These are phyloP conservation scores for Brassica cretica DNA, from an alignment of 345 rosid species.

Conservation along the genomic window DNA sequence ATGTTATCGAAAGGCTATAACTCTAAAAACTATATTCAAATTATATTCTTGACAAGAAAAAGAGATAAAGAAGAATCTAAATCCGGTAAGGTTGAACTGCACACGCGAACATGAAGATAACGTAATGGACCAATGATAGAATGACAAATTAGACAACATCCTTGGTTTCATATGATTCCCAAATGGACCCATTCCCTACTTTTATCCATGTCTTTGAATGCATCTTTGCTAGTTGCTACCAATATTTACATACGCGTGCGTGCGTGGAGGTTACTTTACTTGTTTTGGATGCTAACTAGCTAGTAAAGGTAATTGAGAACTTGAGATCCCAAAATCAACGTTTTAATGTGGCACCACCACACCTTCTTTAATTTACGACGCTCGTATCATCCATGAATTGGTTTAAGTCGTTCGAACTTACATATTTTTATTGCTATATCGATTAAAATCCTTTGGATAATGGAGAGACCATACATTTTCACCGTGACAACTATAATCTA, in stretches of 20 bases:
- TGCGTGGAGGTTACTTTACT: constrained; percentile 37
- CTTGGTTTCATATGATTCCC: constrained; percentile 30
- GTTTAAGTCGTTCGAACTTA: not conserved
- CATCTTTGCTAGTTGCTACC: constrained; percentile 16
- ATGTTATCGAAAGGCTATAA: not conserved
- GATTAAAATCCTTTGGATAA: not conserved
- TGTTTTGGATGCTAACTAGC: constrained; percentile 27
- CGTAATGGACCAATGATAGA: constrained; percentile 33
- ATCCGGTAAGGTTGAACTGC: constrained; percentile 22
- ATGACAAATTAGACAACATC: constrained; percentile 25
- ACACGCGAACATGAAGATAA: constrained; percentile 39
- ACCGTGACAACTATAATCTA: not conserved
- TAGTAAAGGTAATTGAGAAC: not conserved
- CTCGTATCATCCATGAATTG: not conserved
- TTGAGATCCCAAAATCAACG: constrained; percentile 5
- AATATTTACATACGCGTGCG: constrained; percentile 33
- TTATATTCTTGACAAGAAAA: not conserved
- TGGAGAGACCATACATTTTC: not conserved
- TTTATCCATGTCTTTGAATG: constrained; percentile 21
- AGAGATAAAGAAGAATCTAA: not conserved
- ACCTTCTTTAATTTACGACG: not conserved
- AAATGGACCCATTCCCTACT: constrained; percentile 29
- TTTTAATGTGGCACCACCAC: constrained; percentile 33
- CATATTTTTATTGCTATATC: not conserved
- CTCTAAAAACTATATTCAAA: not conserved